Evolutionary conservation across 257 asterid species (phyloP), one percentile per base, ranked within the genome.

Genomic region (Gynochthodes officinalis): DNA sequence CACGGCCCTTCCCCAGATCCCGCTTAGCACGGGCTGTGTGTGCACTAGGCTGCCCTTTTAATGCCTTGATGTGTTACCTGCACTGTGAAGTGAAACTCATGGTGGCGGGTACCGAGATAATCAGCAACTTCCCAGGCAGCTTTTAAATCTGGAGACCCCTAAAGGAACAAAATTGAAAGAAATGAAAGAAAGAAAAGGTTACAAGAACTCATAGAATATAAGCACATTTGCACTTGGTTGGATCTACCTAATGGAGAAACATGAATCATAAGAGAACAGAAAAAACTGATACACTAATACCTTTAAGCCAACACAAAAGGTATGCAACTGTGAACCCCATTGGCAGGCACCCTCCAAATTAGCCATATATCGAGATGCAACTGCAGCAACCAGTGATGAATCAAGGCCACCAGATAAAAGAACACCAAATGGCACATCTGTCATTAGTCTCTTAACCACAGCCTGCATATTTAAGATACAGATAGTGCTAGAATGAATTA

Each of bases 361-460:
- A n/a, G 89, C 87, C 85, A 95, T 78, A 86, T 92, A 86, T 54
- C 99, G 94, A 73, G 90, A 86, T 72, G 97, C 94, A 83, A 95
- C 98, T 8, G 99, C 88, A 78, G 99, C 99, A 83, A 92, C 98
- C 76, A 95, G 96, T 16, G 99, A 95, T 42, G 99, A 92, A 86
- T 95, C 99, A 58, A 95, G 90, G 76, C 99, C 98, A 23, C 99
- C 99, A 9, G 99, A 95, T 79, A 95, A 83, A 85, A 95, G 97
- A 66, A 95, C 98, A 68, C 99, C 99, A 84, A 95, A 95, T 72
- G 99, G 99, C 39, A 95, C 99, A 86, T 95, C 98, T 48, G 99
- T 84, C 99, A 92, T 95, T 57, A 92, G 95, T 84, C 99, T 85
- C 90, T 95, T 95, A 60, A 80, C 76, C 73, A 95, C 98, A 81